phyloP scores from a whole-genome alignment of 2,329 filamentous ascomycete species.

The Gremmenia infestans region DNA sequence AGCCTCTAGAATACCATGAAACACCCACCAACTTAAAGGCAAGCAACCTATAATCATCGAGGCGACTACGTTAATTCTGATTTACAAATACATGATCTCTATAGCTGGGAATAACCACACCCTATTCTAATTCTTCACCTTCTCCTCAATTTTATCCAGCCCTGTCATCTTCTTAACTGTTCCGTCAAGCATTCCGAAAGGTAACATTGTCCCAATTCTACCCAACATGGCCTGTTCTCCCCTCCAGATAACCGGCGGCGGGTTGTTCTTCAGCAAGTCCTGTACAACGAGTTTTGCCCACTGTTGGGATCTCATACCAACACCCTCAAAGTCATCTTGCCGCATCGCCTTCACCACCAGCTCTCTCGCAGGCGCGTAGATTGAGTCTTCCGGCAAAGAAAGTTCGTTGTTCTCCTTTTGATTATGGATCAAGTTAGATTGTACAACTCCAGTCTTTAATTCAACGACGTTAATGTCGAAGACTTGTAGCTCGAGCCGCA shows the following conservation, averaged over 20 bases:
- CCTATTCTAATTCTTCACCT: background rate
- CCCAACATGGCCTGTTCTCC: conserved; percentile 7
- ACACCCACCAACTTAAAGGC: too few relatives aligned
- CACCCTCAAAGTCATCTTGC: conserved; percentile 1
- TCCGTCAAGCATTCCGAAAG: conserved; percentile 7
- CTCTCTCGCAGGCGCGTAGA: conserved; percentile 10
- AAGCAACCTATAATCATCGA: too few relatives aligned
- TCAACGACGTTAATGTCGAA: conserved; percentile 22
- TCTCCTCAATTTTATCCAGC: conserved; percentile 4
- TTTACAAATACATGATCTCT: too few relatives aligned
- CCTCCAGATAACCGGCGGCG: conserved; percentile 11
- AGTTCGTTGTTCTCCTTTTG: conserved; percentile 12
- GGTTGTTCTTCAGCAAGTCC: conserved; percentile 11
- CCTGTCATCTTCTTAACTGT: conserved; percentile 1
- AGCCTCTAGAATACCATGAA: too few relatives aligned
- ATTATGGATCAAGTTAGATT: conserved; percentile 19
- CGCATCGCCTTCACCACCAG: conserved; percentile 11
- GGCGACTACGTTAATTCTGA: too few relatives aligned
- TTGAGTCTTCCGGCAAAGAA: background rate
- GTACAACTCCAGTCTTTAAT: conserved; percentile 18
- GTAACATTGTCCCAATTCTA: conserved; percentile 12
- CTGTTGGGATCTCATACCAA: conserved; percentile 7
- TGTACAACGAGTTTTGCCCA: conserved; percentile 15
- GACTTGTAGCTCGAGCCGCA: conserved; percentile 17
- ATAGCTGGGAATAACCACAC: too few relatives aligned